Percentiles rank a stretch among this genome's conserved stretches.
Evolutionary conservation across 2,329 filamentous ascomycete genomes (phyloP).

Genomic region (Biscogniauxia marginata): DNA sequence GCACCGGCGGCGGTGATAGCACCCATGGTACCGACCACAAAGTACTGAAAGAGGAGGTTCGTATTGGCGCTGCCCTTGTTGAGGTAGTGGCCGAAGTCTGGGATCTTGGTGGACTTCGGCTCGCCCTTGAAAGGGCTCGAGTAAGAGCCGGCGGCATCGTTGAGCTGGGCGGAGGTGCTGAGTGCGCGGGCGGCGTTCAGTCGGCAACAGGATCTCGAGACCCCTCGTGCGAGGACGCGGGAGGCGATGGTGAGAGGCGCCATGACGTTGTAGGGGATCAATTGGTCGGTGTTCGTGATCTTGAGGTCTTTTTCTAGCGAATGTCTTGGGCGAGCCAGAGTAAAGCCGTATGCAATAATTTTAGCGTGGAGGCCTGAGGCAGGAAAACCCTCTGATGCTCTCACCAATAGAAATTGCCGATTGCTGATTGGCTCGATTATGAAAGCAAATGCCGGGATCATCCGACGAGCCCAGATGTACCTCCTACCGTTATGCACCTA

Average conservation of each 20-base stretch:
- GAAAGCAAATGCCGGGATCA: background rate
- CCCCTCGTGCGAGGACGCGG: slow-evolving; percentile 65
- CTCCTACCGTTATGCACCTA: too few species aligned
- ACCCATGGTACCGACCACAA: slow-evolving; percentile 96
- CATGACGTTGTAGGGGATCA: slow-evolving; percentile 48
- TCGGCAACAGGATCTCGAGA: slow-evolving; percentile 41
- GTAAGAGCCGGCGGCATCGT: slow-evolving; percentile 47
- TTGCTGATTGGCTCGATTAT: slow-evolving; percentile 41
- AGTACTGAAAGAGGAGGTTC: slow-evolving; percentile 93
- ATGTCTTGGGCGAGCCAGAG: background rate
- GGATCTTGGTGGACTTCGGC: slow-evolving; percentile 66
- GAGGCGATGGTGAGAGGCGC: slow-evolving; percentile 68
- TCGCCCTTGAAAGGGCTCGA: slow-evolving; percentile 64
- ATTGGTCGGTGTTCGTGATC: slow-evolving; percentile 33
- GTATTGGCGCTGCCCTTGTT: slow-evolving; percentile 63
- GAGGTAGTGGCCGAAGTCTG: slow-evolving; percentile 86
- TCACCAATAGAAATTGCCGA: slow-evolving; percentile 41
- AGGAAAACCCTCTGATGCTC: slow-evolving; percentile 34
- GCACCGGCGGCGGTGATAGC: slow-evolving; percentile 88
- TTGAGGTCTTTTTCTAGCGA: slow-evolving; percentile 53
- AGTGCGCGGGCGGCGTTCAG: slow-evolving; percentile 50
- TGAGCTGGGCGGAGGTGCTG: slow-evolving; percentile 52
- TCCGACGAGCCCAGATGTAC: too few species aligned
- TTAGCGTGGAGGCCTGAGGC: slow-evolving; percentile 41
- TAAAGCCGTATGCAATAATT: background rate